Evolutionary conservation across 768 basidiomycete species (phyloP).

Genomic region (Botryobasidium botryosum): DNA sequence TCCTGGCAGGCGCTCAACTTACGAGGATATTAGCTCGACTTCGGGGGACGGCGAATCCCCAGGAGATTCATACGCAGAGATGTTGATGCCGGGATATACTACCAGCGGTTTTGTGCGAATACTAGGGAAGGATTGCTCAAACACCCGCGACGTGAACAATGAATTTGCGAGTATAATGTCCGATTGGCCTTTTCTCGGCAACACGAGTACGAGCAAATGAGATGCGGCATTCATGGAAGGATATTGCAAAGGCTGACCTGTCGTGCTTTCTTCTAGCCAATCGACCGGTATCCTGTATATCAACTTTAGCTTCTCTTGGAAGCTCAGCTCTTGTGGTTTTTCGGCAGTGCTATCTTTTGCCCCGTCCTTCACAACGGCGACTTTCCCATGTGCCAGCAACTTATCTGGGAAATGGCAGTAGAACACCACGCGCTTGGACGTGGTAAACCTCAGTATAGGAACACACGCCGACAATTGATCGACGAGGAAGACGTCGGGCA

Average conservation of each 20-base stretch:
- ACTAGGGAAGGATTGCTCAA: constrained; percentile 54
- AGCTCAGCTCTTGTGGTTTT: background rate
- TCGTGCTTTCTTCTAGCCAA: constrained; percentile 75
- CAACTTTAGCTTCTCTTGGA: constrained; percentile 34
- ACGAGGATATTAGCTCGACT: constrained; percentile 21
- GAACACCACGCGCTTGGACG: constrained; percentile 72
- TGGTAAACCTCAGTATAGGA: constrained; percentile 55
- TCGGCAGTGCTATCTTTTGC: background rate
- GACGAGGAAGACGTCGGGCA: constrained; percentile 76
- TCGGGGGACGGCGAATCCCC: constrained; percentile 32
- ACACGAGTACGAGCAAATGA: background rate
- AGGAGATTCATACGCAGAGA: constrained; percentile 43
- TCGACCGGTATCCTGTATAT: constrained; percentile 85
- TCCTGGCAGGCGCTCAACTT: constrained; percentile 6
- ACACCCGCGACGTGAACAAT: constrained; percentile 70
- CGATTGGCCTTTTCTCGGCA: constrained; percentile 44
- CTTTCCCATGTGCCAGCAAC: constrained; percentile 51
- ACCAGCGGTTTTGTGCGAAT: constrained; percentile 46
- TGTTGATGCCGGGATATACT: constrained; percentile 93
- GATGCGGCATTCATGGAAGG: background rate
- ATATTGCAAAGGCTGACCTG: constrained; percentile 34
- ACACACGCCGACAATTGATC: constrained; percentile 91
- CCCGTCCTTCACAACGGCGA: background rate
- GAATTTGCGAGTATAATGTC: constrained; percentile 90
- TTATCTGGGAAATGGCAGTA: constrained; percentile 99